A percentile compares a stretch with the other conserved stretches of the same genome.
Evolutionary conservation across 805 yeast species (phyloP).

Genomic region (Suhomyces emberorum): DNA sequence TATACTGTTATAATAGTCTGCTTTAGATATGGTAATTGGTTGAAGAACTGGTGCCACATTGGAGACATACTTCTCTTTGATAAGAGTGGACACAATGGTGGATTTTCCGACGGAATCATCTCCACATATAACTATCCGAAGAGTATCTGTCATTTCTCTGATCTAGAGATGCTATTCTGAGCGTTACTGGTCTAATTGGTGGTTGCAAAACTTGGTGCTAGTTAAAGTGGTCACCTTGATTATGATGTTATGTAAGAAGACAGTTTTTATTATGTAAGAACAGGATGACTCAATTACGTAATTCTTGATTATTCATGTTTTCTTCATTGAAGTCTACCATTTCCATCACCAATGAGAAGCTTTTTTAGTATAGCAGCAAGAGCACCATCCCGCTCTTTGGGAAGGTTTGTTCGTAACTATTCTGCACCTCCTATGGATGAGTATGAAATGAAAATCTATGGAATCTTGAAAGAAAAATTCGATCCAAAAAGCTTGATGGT

Average conservation of each 20-base stretch:
- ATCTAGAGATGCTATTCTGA: no score
- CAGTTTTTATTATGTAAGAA: no score
- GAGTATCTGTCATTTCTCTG: slow-evolving; percentile 1
- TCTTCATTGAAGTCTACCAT: no score
- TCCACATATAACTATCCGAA: slow-evolving; percentile 88
- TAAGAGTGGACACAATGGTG: slow-evolving; percentile 71
- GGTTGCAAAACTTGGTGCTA: no score
- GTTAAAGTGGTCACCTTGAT: no score
- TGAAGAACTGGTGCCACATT: slow-evolving; percentile 78
- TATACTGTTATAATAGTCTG: slow-evolving; percentile 48
- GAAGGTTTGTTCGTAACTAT: slow-evolving; percentile 5
- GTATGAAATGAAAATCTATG: slow-evolving; percentile 62
- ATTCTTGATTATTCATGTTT: no score
- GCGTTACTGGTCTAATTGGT: no score
- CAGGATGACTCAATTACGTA: no score
- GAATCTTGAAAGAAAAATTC: slow-evolving; percentile 52
- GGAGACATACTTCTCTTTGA: slow-evolving; percentile 66
- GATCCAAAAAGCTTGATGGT: slow-evolving; percentile 64
- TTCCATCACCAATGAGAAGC: not conserved
- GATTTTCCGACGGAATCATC: slow-evolving; percentile 91
- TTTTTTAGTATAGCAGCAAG: no score
- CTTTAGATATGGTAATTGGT: slow-evolving; percentile 75
- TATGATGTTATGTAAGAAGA: no score
- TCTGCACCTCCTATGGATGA: slow-evolving; percentile 40
- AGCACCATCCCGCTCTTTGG: not conserved